Evolutionary conservation across 2,329 filamentous ascomycete species (phyloP).

Genomic region (Hypocreales sp.): DNA sequence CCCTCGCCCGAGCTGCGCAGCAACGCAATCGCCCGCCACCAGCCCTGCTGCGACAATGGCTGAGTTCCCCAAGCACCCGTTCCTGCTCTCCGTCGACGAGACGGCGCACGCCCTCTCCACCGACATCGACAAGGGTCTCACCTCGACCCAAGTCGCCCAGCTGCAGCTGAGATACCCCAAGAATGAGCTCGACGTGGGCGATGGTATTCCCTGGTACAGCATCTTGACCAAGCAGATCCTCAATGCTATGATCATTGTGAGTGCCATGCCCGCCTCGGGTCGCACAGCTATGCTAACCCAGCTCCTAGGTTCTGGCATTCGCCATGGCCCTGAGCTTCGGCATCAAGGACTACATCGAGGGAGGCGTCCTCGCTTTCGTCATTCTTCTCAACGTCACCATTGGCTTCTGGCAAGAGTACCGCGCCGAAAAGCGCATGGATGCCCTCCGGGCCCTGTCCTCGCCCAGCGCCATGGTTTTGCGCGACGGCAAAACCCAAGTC

Average conservation of each 20-base stretch:
- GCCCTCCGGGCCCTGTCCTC: conserved; percentile 44
- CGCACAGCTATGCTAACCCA: conserved; percentile 1
- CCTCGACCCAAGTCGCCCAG: conserved; percentile 39
- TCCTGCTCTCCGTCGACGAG: conserved; percentile 44
- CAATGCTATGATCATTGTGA: conserved; percentile 63
- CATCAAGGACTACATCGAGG: conserved; percentile 52
- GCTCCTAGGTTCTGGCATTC: conserved; percentile 50
- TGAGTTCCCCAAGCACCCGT: conserved; percentile 39
- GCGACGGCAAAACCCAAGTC: conserved; percentile 40
- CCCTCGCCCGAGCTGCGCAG: conserved; percentile 6
- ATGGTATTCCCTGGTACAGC: conserved; percentile 53
- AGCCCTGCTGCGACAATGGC: conserved; percentile 12
- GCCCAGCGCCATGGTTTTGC: conserved; percentile 45
- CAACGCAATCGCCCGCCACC: conserved; percentile 1
- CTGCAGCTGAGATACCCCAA: conserved; percentile 44
- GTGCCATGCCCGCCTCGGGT: conserved; percentile 10
- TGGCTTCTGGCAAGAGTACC: conserved; percentile 49
- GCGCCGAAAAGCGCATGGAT: conserved; percentile 52
- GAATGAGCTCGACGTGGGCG: conserved; percentile 57
- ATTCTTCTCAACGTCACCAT: conserved; percentile 56
- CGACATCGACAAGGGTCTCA: conserved; percentile 52
- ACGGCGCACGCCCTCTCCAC: conserved; percentile 47
- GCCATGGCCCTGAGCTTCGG: conserved; percentile 60
- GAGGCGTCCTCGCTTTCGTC: conserved; percentile 49
- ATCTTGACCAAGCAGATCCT: conserved; percentile 58